Evolutionary conservation across 2,329 filamentous ascomycete genomes (phyloP).

Genomic region (Fusarium paranaense): DNA sequence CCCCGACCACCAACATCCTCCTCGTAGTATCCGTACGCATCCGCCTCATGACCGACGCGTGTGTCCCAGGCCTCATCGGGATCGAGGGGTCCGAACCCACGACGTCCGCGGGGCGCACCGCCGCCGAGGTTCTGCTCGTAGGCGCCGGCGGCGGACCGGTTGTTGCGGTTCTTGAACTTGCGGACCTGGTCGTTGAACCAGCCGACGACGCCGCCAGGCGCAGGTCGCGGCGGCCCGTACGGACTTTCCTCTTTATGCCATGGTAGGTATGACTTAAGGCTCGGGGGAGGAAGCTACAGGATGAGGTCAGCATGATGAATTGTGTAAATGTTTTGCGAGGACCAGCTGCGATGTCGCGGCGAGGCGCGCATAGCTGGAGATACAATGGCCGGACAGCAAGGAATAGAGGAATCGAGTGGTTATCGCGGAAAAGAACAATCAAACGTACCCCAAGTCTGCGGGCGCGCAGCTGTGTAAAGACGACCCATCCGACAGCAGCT

Average conservation of each 20-base stretch:
- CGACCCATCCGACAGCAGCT: slow-evolving; percentile 72
- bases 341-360: background rate
- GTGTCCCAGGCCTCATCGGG: slow-evolving; percentile 90
- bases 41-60: slow-evolving; percentile 79
- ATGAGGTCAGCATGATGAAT: slow-evolving; percentile 17
- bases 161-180: slow-evolving; percentile 73
- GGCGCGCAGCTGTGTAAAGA: slow-evolving; percentile 79
- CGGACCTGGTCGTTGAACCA: slow-evolving; percentile 78
- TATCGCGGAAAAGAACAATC: background rate
- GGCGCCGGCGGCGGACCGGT: slow-evolving; percentile 74
- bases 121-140: slow-evolving; percentile 72
- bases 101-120: slow-evolving; percentile 55
- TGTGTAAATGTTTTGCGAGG: background rate
- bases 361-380: background rate
- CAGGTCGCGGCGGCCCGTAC: slow-evolving; percentile 64
- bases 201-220: slow-evolving; percentile 73
- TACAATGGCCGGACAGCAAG: background rate
- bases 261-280: slow-evolving; percentile 76
- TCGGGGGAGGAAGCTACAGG: slow-evolving; percentile 75
- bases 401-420: background rate
- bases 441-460: slow-evolving; percentile 74
- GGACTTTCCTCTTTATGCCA: slow-evolving; percentile 67
- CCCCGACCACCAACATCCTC: slow-evolving; percentile 58
- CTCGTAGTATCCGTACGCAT: slow-evolving; percentile 78
- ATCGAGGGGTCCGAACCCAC: slow-evolving; percentile 77